Evolutionary conservation across 202 grass and related monocot species (phyloP).

Genomic region (Alloteropsis angusta): DNA sequence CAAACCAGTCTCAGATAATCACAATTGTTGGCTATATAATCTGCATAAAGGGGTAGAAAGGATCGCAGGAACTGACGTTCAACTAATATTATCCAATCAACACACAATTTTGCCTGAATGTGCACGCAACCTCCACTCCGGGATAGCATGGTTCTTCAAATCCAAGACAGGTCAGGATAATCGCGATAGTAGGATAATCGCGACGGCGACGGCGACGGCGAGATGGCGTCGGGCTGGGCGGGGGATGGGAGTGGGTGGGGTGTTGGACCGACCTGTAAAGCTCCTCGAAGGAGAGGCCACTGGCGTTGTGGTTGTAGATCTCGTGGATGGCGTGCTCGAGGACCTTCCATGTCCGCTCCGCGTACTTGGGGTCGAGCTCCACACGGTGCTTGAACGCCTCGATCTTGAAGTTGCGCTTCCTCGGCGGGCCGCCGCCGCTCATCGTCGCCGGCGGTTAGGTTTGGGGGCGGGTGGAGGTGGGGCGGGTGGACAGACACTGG

Average conservation of each 20-base stretch:
- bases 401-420: slow-evolving; percentile 87
- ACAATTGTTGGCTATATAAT: background rate
- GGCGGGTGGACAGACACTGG: slow-evolving; percentile 1
- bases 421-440: slow-evolving; percentile 52
- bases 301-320: slow-evolving; percentile 99
- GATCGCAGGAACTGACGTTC: background rate
- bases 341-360: slow-evolving; percentile 89
- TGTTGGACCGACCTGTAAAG: slow-evolving; percentile 57
- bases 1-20: background rate
- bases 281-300: slow-evolving; percentile 92
- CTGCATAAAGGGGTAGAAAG: background rate
- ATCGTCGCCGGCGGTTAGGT: slow-evolving; percentile 49
- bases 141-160: background rate
- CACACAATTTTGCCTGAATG: background rate
- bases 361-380: slow-evolving; percentile 93
- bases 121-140: background rate
- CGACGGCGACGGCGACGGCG: background rate
- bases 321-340: slow-evolving; percentile 92
- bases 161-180: background rate
- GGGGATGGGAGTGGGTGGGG: background rate
- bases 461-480: background rate
- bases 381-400: slow-evolving; percentile 90
- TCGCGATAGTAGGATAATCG: background rate
- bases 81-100: background rate
- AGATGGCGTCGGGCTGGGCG: background rate